Base-by-base conservation (phyloP, 495 filamentous ascomycete genomes). In the Chaetomium cochliodes region DNA sequence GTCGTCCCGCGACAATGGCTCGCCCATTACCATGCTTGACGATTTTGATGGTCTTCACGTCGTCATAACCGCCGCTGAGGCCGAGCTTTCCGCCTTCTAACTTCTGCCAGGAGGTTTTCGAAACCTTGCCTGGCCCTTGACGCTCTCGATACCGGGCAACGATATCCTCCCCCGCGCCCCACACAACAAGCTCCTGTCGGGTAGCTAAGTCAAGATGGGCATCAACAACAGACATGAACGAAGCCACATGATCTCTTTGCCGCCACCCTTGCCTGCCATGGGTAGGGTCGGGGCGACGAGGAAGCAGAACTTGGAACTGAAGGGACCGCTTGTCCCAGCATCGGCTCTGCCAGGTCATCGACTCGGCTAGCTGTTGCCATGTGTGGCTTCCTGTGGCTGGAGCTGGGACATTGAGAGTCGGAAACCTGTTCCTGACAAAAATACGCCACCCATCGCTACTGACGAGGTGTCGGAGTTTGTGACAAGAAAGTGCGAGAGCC, bases 141-240 rank as follows among this genome's bases (percentile, higher is more conserved):
- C 69, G 74, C 47, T 72, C 58, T 3, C 76, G 72, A 5, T 74
- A 58, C 22, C 79, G 59, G 1, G 67, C 78, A 6, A 77, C 70
- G 5, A 80, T 59, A 42, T 81, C 75, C 59, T 82, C 77, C 2
- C 80, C 80, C 2, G 79, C 76, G 13, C 80, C 80, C 74, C 76
- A 80, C 2, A 77, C 72, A 2, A 81, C 69, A 22, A 81, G 42
- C 65, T 82, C 79, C 23, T 76, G 63, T n/a, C 69, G 69, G 12
- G 66, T 70, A 6, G 63, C 65, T 3, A 66, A 71, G 15, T 71
- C 70, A 5, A 75, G 66, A 12, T 73, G 60, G 12, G 77, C 77
- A 52, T 80, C 79, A 11, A 82, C 69, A 20, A 81, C 69, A 15
- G 80, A 67, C 25, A 77, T 75, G 33, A 78, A 76, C 3, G 1